A percentile compares a stretch with the other conserved stretches of the same genome.
These are phyloP conservation scores for Chaetomium sp. DNA, from an alignment of 2,329 filamentous ascomycete genomes.

Conservation along the genomic window DNA sequence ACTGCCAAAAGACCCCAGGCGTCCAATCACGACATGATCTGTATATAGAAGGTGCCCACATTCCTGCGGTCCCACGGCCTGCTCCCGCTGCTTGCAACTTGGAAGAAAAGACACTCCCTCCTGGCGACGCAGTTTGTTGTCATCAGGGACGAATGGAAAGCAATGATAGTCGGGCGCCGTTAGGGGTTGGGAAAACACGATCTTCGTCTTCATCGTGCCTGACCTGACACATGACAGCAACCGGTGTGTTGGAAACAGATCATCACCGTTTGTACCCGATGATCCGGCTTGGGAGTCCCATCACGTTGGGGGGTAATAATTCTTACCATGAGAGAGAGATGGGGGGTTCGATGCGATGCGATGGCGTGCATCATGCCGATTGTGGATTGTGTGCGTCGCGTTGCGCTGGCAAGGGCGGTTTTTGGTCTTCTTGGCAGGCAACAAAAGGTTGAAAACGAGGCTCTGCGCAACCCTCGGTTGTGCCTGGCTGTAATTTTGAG, in stretches of 20 bases:
- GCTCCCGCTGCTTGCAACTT: conserved; percentile 9
- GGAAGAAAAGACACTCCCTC: not conserved
- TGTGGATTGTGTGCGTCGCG: conserved; percentile 17
- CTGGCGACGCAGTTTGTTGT: not conserved
- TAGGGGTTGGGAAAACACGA: conserved; percentile 28
- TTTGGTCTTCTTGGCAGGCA: conserved; percentile 19
- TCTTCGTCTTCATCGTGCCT: conserved; percentile 9
- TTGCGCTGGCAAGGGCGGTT: not conserved
- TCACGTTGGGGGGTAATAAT: not conserved
- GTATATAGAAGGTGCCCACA: not conserved
- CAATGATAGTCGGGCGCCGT: not conserved
- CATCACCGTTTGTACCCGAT: conserved; percentile 11
- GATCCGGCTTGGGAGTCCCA: not conserved
- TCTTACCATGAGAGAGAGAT: not conserved
- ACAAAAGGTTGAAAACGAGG: conserved; percentile 25
- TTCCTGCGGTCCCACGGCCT: not conserved
- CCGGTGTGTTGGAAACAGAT: conserved; percentile 1
- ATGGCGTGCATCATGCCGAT: conserved; percentile 9
- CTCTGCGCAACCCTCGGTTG: conserved; percentile 19
- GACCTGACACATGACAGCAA: conserved; percentile 7
- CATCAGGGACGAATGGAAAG: not conserved
- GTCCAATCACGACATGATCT: conserved; percentile 21
- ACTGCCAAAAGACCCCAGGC: conserved; percentile 3
- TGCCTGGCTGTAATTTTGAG: conserved; percentile 8
- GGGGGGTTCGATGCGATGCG: not conserved